Conservation (phyloP, 2,329 filamentous ascomycete species). For the Graphilbum sp. region DNA sequence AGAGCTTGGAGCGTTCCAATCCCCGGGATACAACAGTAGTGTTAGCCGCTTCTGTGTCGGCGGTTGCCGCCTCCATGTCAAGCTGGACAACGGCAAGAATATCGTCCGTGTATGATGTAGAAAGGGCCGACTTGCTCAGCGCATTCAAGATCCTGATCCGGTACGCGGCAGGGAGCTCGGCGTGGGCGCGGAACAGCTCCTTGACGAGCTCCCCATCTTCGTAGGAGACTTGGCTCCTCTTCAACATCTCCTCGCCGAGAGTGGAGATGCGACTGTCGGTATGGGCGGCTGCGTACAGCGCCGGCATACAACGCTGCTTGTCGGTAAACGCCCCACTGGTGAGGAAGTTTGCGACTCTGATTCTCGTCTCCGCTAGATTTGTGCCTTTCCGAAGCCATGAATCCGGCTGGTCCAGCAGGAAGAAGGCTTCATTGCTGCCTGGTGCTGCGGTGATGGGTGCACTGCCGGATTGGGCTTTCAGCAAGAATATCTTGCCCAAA, state of each 20-base stretch:
- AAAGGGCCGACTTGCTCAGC: slow-evolving; percentile 58
- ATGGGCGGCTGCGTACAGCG: slow-evolving; percentile 70
- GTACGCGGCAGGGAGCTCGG: slow-evolving; percentile 53
- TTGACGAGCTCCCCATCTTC: slow-evolving; percentile 50
- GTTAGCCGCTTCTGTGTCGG: slow-evolving; percentile 1
- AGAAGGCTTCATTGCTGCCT: slow-evolving; percentile 44
- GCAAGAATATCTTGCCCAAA: slow-evolving; percentile 62
- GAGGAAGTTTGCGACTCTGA: slow-evolving; percentile 53
- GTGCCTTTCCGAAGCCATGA: slow-evolving; percentile 47
- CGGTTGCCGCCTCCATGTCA: slow-evolving; percentile 28
- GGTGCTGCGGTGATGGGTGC: background rate
- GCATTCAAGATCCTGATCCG: slow-evolving; percentile 62
- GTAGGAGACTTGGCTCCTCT: slow-evolving; percentile 57
- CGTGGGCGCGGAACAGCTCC: slow-evolving; percentile 57
- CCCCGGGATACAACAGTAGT: slow-evolving; percentile 27
- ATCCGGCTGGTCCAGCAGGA: slow-evolving; percentile 50
- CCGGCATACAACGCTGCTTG: slow-evolving; percentile 66
- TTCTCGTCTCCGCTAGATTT: slow-evolving; percentile 54
- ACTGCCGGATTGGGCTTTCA: slow-evolving; percentile 16
- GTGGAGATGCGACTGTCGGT: slow-evolving; percentile 64
- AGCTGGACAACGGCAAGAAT: slow-evolving; percentile 56
- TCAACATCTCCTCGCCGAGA: slow-evolving; percentile 80
- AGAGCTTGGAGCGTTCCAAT: slow-evolving; percentile 62
- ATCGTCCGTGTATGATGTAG: slow-evolving; percentile 51
- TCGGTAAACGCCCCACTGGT: slow-evolving; percentile 77